Evolutionary conservation across 306 rosid genomes (phyloP).

Genomic region (Prosopis cineraria): DNA sequence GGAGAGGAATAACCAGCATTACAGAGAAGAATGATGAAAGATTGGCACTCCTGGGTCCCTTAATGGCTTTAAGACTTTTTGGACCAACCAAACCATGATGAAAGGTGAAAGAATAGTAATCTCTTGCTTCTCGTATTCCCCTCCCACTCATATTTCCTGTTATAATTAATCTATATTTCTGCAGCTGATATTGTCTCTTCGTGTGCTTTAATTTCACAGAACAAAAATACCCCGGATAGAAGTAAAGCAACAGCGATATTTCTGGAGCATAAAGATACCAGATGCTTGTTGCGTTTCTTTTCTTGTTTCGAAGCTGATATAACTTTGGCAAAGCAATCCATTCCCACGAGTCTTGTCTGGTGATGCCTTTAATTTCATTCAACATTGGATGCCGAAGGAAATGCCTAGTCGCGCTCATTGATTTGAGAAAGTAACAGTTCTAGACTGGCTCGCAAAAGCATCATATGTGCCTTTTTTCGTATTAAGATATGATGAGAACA

Average conservation of each 20-base stretch:
- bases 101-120: slow-evolving; percentile 32
- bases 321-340: slow-evolving; percentile 45
- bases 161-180: slow-evolving; percentile 36
- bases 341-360: slow-evolving; percentile 47
- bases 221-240: slow-evolving; percentile 5
- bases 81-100: slow-evolving; percentile 62
- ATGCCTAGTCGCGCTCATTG: slow-evolving; percentile 2
- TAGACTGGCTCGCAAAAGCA: slow-evolving; percentile 9
- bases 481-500: too few relatives aligned
- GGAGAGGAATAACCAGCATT: slow-evolving; percentile 50
- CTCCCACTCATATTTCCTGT: slow-evolving; percentile 42
- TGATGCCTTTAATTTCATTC: slow-evolving; percentile 9
- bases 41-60: slow-evolving; percentile 61
- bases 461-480: background rate
- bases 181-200: background rate
- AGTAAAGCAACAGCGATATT: slow-evolving; percentile 28
- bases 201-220: slow-evolving; percentile 5
- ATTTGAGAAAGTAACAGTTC: slow-evolving; percentile 1
- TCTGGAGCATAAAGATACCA: background rate
- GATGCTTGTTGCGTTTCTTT: slow-evolving; percentile 17
- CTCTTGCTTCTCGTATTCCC: slow-evolving; percentile 42
- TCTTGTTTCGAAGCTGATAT: slow-evolving; percentile 37
- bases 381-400: slow-evolving; percentile 40
- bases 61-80: slow-evolving; percentile 49
- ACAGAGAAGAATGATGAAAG: slow-evolving; percentile 66